phyloP scores from a whole-genome alignment of 208 protist genomes.

The Wallacemonas sp. region DNA sequence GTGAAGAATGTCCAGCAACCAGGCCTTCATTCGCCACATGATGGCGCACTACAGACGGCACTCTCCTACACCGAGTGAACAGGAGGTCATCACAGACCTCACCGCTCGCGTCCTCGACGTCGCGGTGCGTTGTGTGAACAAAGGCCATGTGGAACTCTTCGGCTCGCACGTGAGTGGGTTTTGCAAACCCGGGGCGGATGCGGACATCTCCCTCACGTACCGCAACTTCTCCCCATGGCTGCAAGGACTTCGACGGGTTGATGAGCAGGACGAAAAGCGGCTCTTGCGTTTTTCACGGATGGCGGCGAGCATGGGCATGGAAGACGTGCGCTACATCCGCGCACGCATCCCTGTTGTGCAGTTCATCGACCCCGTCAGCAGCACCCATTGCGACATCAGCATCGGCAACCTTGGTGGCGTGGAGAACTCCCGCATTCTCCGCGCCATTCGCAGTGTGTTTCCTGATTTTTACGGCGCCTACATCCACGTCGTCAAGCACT shows the following conservation, averaged over 20 bases:
- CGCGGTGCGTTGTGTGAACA: slow-evolving; percentile 78
- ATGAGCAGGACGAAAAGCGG: slow-evolving; percentile 69
- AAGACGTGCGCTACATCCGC: slow-evolving; percentile 71
- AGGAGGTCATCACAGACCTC: slow-evolving; percentile 54
- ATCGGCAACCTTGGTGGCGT: slow-evolving; percentile 90
- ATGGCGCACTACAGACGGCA: slow-evolving; percentile 69
- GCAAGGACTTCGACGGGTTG: slow-evolving; percentile 51
- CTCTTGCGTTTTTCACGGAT: slow-evolving; percentile 77
- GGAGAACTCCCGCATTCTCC: slow-evolving; percentile 84
- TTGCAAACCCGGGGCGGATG: slow-evolving; percentile 73
- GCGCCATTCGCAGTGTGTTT: slow-evolving; percentile 58
- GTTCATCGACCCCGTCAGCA: slow-evolving; percentile 72
- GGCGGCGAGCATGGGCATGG: slow-evolving; percentile 76
- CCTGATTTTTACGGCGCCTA: slow-evolving; percentile 88
- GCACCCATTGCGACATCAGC: slow-evolving; percentile 81
- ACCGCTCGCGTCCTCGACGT: slow-evolving; percentile 64
- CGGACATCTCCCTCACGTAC: slow-evolving; percentile 85
- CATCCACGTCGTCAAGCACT: slow-evolving; percentile 87
- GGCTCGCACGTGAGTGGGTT: slow-evolving; percentile 87
- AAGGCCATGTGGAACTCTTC: slow-evolving; percentile 78
- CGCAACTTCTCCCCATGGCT: slow-evolving; percentile 89
- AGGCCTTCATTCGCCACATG: slow-evolving; percentile 68
- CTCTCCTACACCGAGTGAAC: slow-evolving; percentile 29
- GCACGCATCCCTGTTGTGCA: slow-evolving; percentile 87
- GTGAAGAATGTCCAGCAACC: neutral